Evolutionary conservation across 2,329 filamentous ascomycete species (phyloP), one percentile per base, ranked within the genome.

Genomic region (Hymenoscyphus salicellus): DNA sequence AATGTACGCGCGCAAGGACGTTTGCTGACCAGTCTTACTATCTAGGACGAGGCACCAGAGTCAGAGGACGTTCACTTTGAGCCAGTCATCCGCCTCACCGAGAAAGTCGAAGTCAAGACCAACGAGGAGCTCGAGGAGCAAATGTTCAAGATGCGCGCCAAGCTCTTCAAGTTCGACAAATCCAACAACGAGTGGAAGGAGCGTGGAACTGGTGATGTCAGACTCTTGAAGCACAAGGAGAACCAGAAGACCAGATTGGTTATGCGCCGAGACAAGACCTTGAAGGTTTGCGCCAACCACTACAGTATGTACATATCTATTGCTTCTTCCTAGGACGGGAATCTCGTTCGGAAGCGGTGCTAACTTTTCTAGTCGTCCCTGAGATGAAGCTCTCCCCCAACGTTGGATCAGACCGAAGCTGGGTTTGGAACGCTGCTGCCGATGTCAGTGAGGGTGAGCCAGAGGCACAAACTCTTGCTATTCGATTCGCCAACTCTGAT

Each of bases 201-300:
- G 88, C 90, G 95, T 77, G 95, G 95, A 71, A 98, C 95, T 70
- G 95, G 95, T 74, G 94, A 98, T 75, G 93, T 98, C 70, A 88
- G 94, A 76, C 86, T 99, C 79, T 85, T 99, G 77, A 98, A 97
- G 89, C 95, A 99, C 86, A 95, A 93, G 86, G 93, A 97, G 84
- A 97, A 97, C 79, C 88, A 90, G 81, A 98, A 98, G 89, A 97
- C 93, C 65, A 89, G 95, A 74, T 84, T 99, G 75, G 95, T 99
- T 73, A 99, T 99, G 95, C 91, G 95, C 79, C 88, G 95, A 78
- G 95, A 99, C 85, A 98, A 98, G 92, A 99, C 95, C 67, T 88
- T 98, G 83, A 99, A 99, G 87, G 95, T 99, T 81, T 99, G 95
- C 89, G 95, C 95, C 78, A 99, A 99, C 85, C 95, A 99, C 86